Base-by-base conservation (phyloP, 2,329 filamentous ascomycete genomes). In the Hymenotorrendiella dingleyae region DNA sequence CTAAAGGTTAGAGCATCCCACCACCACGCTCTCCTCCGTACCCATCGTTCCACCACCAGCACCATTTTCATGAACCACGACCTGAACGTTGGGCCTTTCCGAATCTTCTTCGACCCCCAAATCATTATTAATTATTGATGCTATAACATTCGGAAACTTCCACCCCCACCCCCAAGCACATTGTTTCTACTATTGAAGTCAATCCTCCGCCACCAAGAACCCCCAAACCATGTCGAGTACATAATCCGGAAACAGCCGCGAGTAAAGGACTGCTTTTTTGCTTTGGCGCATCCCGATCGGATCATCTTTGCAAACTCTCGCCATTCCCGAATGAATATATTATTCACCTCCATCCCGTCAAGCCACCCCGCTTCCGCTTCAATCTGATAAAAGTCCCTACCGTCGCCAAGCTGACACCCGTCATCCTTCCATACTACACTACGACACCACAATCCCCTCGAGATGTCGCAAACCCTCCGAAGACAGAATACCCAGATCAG, bases 381-480 rank as follows among this genome's bases (percentile, higher is more conserved):
- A 21, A 35, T n/a, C n/a, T 11, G 14, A 28, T 28, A 28, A 41
- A 14, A 21, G 35, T 26, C 20, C 19, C 20, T 19, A n/a, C 16
- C 26, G 42, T 24, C 42, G 41, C 22, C 14, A 17, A 16, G 20
- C n/a, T n/a, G n/a, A n/a, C 38, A 38, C 20, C 29, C 20, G 30
- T 14, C 28, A 7, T 16, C 21, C 29, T 24, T 20, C 11, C 36
- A 14, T n/a, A n/a, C n/a, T n/a, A 27, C 12, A 34, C 11, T 24
- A 34, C 16, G 27, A 33, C 38, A 33, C 17, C 14, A 36, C 19
- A 16, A 33, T 14, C 17, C 22, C n/a, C 16, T 37, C 48, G 54
- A 52, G 6, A 60, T 59, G 57, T 46, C 50, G 27, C 42, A 50
- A 36, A 44, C 51, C 21, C 50, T 50, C 29, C 50, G 48, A 50